Conservation (phyloP, 768 basidiomycete genomes). For the Fomitopsis serialis region DNA sequence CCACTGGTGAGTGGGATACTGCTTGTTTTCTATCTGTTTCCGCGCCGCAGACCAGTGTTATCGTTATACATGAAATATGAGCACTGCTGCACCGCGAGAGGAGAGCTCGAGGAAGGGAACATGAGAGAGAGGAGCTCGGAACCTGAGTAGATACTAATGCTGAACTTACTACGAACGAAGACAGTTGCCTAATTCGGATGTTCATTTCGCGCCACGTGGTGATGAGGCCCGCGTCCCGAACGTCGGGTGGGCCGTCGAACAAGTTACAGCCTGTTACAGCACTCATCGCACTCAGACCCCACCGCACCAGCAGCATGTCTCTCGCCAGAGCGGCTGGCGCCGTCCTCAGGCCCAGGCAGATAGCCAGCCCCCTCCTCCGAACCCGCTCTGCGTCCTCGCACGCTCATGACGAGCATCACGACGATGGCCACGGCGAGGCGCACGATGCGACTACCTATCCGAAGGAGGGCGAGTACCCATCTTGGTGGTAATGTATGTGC, state of each 20-base stretch:
- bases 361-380: constrained; percentile 26
- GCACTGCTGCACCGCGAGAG: too few relatives aligned
- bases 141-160: too few relatives aligned
- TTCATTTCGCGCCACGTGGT: too few relatives aligned
- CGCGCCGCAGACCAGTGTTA: too few relatives aligned
- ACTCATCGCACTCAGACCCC: background rate
- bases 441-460: constrained; percentile 40
- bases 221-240: too few relatives aligned
- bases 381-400: constrained; percentile 42
- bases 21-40: too few relatives aligned
- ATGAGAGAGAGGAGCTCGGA: too few relatives aligned
- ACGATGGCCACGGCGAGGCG: constrained; percentile 35
- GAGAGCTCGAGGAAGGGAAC: too few relatives aligned
- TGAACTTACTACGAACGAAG: too few relatives aligned
- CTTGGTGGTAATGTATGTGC: background rate
- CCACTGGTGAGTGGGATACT: too few relatives aligned
- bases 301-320: constrained; percentile 33
- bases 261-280: background rate
- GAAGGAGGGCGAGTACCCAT: constrained; percentile 48
- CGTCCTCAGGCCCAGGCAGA: constrained; percentile 27
- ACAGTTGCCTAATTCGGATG: background rate
- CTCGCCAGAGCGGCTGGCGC: constrained; percentile 32
- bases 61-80: too few relatives aligned
- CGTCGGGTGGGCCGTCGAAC: background rate
- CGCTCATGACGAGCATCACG: constrained; percentile 30